Base-by-base conservation (phyloP, 2,329 filamentous ascomycete genomes). In the Phaeophleospora eucalypticola region DNA sequence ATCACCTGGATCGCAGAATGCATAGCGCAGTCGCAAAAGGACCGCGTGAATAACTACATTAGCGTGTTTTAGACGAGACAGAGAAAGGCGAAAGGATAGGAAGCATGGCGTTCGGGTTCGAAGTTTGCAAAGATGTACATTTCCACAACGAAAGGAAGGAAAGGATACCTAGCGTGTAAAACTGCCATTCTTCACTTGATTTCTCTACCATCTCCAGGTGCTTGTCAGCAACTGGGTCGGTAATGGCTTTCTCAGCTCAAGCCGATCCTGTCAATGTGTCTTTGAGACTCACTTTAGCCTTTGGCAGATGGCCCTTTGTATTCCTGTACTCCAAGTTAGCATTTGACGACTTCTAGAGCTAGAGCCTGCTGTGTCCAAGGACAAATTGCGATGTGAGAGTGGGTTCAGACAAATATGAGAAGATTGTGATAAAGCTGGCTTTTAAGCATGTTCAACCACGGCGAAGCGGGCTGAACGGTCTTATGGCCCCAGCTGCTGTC, bases 1-100 rank as follows among this genome's bases (percentile, higher is more conserved):
- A 95, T 98, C 65, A 97, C 93, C 42, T 98, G 93, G 93, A 98
- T 98, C 69, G 86, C 93, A 17, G 93, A 98, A 72, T 98, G 93
- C 74, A 98, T 98, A 79, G 93, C 93, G 46, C 93, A 98, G 73
- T 96, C 95, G 76, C 93, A 98, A 73, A 98, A 98, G 76, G 93
- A 98, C 71, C 83, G 93, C 66, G 97, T 98, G 68, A 87, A 88
- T 61, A 98, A 97, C 73, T 98, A 95, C 72, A 98, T 98, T 69
- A 95, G 89, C 71, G 93, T 97, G 53, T 95, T 98, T 72, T 95
- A 51, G 49, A 44, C 7, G 6, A 29, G 24, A 7, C 6, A 29
- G 12, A n/a, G n/a, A n/a, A n/a, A n/a, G n/a, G n/a, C n/a, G 24
- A 29, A 29, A 29, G 24, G 24, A 29, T 7, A 29, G 24, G 24